A percentile compares a stretch with the other conserved stretches of the same genome.
phyloP scores from a whole-genome alignment of 495 filamentous ascomycete genomes.

The Tirmania nivea region DNA sequence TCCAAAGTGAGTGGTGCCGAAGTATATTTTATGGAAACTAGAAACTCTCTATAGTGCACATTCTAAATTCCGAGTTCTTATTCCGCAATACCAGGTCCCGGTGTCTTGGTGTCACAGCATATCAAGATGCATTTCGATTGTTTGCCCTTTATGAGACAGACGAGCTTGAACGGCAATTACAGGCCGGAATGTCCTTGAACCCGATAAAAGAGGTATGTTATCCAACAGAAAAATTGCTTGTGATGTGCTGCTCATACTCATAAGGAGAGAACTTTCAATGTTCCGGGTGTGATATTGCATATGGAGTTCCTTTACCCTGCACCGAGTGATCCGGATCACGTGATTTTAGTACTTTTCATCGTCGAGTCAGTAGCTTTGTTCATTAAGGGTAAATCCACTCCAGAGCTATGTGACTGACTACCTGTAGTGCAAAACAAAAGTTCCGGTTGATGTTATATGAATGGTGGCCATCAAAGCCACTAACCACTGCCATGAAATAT shows the following conservation, averaged over 20 bases:
- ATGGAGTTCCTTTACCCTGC: constrained; percentile 71
- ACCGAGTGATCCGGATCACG: constrained; percentile 37
- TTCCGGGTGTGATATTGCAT: constrained; percentile 56
- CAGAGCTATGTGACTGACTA: not conserved
- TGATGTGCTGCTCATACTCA: not conserved
- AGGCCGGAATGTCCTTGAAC: constrained; percentile 17
- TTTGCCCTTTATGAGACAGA: constrained; percentile 36
- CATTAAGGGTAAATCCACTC: not conserved
- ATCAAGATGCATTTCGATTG: constrained; percentile 35
- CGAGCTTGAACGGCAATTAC: constrained; percentile 25
- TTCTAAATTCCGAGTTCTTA: constrained; percentile 5
- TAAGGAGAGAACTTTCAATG: constrained; percentile 30
- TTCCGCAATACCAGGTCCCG: constrained; percentile 28
- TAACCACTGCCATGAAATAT: constrained; percentile 10
- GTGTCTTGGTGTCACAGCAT: constrained; percentile 42
- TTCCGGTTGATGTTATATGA: constrained; percentile 50
- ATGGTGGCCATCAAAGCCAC: constrained; percentile 31
- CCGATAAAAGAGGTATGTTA: constrained; percentile 21
- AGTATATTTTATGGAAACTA: not conserved
- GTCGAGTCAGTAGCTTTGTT: constrained; percentile 21
- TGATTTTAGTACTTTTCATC: constrained; percentile 56
- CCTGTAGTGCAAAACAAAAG: constrained; percentile 23
- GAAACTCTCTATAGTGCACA: not conserved
- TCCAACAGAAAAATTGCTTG: not conserved
- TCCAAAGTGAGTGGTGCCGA: constrained; percentile 31